A percentile compares a stretch with the other conserved stretches of the same genome.
phyloP scores from a whole-genome alignment of 257 asterid species.

The Jasminum sambac region DNA sequence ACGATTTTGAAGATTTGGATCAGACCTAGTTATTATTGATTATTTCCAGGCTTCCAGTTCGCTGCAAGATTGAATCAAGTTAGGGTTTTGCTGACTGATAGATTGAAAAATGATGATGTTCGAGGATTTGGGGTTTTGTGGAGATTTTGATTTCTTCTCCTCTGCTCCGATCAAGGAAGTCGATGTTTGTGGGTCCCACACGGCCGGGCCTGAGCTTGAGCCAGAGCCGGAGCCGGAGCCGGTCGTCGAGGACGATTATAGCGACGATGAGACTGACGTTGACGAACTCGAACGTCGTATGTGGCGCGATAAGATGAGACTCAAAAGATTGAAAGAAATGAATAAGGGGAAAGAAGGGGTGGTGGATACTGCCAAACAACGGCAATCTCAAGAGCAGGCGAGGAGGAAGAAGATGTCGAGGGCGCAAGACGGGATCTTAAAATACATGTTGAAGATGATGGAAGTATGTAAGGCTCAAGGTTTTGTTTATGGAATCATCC shows the following conservation, averaged over 20 bases:
- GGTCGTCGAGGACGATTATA: constrained; percentile 65
- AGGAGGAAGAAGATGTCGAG: constrained; percentile 92
- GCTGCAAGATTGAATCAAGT: constrained; percentile 2
- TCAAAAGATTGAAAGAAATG: constrained; percentile 68
- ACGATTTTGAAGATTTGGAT: constrained; percentile 14
- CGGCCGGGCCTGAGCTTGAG: constrained; percentile 40
- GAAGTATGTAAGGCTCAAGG: constrained; percentile 95
- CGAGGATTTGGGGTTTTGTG: constrained; percentile 71
- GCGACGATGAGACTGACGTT: constrained; percentile 76
- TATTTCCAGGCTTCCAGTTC: neutral
- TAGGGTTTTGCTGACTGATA: constrained; percentile 10
- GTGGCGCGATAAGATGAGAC: constrained; percentile 82
- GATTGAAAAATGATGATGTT: constrained; percentile 64
- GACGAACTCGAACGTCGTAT: constrained; percentile 83
- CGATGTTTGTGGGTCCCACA: constrained; percentile 34
- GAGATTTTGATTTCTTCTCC: constrained; percentile 70
- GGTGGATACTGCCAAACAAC: constrained; percentile 59
- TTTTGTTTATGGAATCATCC: constrained; percentile 89
- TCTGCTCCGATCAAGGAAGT: constrained; percentile 54
- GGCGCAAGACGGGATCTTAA: constrained; percentile 92
- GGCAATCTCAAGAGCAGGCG: constrained; percentile 92
- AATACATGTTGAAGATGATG: constrained; percentile 93
- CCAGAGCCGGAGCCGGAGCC: constrained; percentile 44
- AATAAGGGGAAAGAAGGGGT: constrained; percentile 56
- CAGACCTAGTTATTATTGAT: constrained; percentile 12